Evolutionary conservation across 345 rosid genomes (phyloP).

Genomic region (Eutrema japonicum): DNA sequence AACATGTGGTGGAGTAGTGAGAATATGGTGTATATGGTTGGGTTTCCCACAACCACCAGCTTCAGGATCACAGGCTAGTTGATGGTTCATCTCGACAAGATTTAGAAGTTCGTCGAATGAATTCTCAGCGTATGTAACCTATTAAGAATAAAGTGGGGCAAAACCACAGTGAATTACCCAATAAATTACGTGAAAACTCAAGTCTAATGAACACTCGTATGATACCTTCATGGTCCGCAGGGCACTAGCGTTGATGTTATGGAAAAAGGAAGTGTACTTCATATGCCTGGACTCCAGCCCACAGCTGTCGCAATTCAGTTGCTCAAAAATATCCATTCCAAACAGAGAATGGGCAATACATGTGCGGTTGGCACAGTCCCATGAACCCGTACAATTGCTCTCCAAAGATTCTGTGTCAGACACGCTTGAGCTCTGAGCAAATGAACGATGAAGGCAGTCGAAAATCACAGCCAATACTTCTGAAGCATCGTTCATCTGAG

Average conservation of each 20-base stretch:
- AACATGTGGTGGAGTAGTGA: slow-evolving; percentile 74
- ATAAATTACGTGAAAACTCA: not conserved
- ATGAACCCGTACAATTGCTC: slow-evolving; percentile 63
- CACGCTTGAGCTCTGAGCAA: slow-evolving; percentile 57
- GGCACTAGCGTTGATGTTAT: slow-evolving; percentile 90
- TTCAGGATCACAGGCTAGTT: slow-evolving; percentile 85
- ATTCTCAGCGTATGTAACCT: slow-evolving; percentile 75
- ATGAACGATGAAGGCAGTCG: slow-evolving; percentile 89
- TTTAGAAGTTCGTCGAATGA: slow-evolving; percentile 78
- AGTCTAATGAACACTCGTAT: slow-evolving; percentile 7
- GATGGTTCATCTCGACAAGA: slow-evolving; percentile 90
- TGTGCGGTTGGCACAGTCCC: slow-evolving; percentile 76
- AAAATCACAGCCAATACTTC: slow-evolving; percentile 91
- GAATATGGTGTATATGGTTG: slow-evolving; percentile 79
- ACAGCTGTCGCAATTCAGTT: slow-evolving; percentile 79
- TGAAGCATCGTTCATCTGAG: slow-evolving; percentile 98
- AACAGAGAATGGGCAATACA: slow-evolving; percentile 89
- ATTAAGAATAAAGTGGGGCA: slow-evolving; percentile 35
- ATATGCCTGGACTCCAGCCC: slow-evolving; percentile 83
- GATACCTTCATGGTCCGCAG: slow-evolving; percentile 87
- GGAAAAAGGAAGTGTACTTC: slow-evolving; percentile 92
- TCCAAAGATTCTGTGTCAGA: slow-evolving; percentile 69
- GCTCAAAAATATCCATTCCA: slow-evolving; percentile 88
- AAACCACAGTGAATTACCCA: slow-evolving; percentile 4
- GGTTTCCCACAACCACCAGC: slow-evolving; percentile 86